phyloP scores from a whole-genome alignment of 768 basidiomycete genomes.

The Boletus rubescentipes region DNA sequence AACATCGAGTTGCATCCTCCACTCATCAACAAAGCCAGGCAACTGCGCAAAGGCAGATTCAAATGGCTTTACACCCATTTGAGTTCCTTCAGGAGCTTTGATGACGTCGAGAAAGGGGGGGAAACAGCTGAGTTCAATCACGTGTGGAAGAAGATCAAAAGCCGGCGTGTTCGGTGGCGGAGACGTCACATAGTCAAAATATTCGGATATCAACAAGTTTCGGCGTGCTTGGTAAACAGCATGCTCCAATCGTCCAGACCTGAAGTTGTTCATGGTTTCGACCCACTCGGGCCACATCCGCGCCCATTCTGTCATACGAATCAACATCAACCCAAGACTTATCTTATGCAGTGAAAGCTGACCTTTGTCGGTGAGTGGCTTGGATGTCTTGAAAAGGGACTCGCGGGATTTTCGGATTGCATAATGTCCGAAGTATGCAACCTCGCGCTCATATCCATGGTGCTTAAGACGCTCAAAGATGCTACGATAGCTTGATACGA shows the following conservation, averaged over 20 bases:
- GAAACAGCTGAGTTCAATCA: neutral
- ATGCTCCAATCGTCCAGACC: neutral
- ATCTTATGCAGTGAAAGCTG: neutral
- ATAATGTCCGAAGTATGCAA: neutral
- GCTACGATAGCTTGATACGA: neutral
- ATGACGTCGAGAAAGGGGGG: constrained; percentile 2
- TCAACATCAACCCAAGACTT: neutral
- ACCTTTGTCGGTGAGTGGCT: constrained; percentile 11
- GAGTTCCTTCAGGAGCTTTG: neutral
- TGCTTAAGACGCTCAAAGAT: constrained; percentile 11
- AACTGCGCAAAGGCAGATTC: constrained; percentile 8
- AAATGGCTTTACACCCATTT: neutral
- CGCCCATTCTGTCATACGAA: neutral
- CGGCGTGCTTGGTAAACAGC: constrained; percentile 4
- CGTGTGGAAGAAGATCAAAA: neutral
- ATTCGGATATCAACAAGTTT: neutral
- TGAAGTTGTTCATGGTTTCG: neutral
- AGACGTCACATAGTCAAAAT: neutral
- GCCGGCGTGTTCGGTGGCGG: neutral
- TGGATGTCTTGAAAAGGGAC: constrained; percentile 5
- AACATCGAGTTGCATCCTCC: constrained; percentile 1
- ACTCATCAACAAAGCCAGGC: neutral
- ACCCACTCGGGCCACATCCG: neutral
- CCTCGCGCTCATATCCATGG: constrained; percentile 6
- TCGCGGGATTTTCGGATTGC: neutral